phyloP scores from a whole-genome alignment of 2,329 filamentous ascomycete genomes.

The Aspergillus sp. region DNA sequence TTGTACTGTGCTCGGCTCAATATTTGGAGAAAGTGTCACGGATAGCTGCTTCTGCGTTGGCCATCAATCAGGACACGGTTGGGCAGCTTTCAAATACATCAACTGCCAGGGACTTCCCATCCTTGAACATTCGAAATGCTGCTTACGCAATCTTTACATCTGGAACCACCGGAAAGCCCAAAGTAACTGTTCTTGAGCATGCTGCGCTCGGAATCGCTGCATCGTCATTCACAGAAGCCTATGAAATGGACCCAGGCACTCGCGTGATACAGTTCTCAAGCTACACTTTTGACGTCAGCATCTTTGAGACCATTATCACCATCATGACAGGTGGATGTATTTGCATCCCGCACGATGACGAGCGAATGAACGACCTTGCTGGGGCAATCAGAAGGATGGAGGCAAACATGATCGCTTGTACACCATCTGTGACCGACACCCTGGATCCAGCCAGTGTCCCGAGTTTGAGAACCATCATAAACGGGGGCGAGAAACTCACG shows the following conservation, averaged over 20 bases:
- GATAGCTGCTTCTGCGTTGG: slow-evolving; percentile 33
- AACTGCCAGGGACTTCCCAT: slow-evolving; percentile 19
- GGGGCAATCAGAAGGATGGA: slow-evolving; percentile 57
- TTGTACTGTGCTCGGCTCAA: slow-evolving; percentile 40
- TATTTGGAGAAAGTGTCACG: slow-evolving; percentile 35
- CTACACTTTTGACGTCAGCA: slow-evolving; percentile 59
- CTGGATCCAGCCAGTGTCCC: slow-evolving; percentile 51
- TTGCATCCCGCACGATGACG: slow-evolving; percentile 59
- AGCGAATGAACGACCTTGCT: slow-evolving; percentile 56
- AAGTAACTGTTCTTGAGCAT: slow-evolving; percentile 68
- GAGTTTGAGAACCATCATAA: slow-evolving; percentile 47
- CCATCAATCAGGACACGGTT: slow-evolving; percentile 35
- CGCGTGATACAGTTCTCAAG: slow-evolving; percentile 64
- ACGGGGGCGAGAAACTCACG: slow-evolving; percentile 52
- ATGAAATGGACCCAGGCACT: slow-evolving; percentile 57
- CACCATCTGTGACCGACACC: slow-evolving; percentile 61
- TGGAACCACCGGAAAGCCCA: slow-evolving; percentile 61
- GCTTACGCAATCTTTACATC: slow-evolving; percentile 67
- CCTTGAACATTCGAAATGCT: slow-evolving; percentile 32
- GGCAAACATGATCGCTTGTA: slow-evolving; percentile 60
- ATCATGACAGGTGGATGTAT: slow-evolving; percentile 63
- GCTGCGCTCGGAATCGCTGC: slow-evolving; percentile 60
- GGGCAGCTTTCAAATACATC: slow-evolving; percentile 31
- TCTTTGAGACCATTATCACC: slow-evolving; percentile 60
- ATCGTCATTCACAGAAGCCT: slow-evolving; percentile 54